phyloP scores from a whole-genome alignment of 2,329 filamentous ascomycete genomes.

The Monilinia aucupariae region DNA sequence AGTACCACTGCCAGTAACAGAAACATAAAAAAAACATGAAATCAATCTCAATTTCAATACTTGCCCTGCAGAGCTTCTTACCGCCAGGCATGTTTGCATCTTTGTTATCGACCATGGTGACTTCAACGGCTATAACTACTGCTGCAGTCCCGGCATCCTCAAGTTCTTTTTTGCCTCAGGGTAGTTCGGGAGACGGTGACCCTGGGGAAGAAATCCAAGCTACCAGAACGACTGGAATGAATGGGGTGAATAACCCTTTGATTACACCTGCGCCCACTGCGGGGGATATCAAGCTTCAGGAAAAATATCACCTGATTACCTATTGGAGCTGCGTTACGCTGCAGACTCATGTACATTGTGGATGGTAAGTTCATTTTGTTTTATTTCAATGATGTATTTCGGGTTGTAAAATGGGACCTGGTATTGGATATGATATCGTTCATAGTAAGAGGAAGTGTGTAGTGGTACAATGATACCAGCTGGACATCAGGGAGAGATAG shows the following conservation, averaged over 20 bases:
- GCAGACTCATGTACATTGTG: constrained; percentile 26
- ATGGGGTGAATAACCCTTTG: not conserved
- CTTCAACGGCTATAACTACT: not conserved
- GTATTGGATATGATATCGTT: not conserved
- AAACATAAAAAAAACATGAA: not conserved
- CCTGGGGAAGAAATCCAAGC: not conserved
- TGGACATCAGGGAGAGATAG: not conserved
- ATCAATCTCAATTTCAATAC: not conserved
- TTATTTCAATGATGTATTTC: not conserved
- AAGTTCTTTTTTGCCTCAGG: not conserved
- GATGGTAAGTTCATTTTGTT: constrained; percentile 20
- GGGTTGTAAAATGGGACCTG: not conserved
- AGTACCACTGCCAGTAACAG: no score
- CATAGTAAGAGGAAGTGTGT: not conserved
- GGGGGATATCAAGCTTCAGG: constrained; percentile 19
- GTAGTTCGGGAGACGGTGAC: no score
- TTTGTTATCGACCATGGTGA: not conserved
- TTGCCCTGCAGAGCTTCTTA: not conserved
- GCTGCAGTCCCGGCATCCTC: not conserved
- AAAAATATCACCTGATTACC: constrained; percentile 33
- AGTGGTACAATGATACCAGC: not conserved
- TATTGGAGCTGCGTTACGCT: constrained; percentile 31
- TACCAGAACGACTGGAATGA: not conserved
- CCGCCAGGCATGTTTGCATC: not conserved
- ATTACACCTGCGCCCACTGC: constrained; percentile 21